Evolutionary conservation across 495 filamentous ascomycete species (phyloP), one percentile per base, ranked within the genome.

Genomic region (Evansstolkia leycettana): DNA sequence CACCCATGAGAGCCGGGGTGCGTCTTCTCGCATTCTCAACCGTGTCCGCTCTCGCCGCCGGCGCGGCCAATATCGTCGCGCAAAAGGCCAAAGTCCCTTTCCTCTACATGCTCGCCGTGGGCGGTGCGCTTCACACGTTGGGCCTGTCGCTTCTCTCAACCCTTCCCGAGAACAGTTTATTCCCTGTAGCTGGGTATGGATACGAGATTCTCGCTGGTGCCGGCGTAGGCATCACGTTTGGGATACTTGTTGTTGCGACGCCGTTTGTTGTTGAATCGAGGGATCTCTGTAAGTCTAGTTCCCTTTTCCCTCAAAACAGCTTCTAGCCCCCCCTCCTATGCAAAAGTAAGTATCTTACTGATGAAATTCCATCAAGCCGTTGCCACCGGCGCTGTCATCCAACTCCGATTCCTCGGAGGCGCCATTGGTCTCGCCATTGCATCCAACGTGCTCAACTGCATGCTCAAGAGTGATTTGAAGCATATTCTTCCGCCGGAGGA

Each of bases 341-440:
- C 4, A 23, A 23, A 5, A 23, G 20, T 5, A 23, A 23, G 20
- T 5, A 12, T n/a, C 12, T 29, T 5, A 12, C 14, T 29, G 4
- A n/a, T 29, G 5, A 5, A 5, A 29, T 29, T 26, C 24, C n/a
- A 7, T 26, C n/a, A 58, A 38, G 73, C 73, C 0, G 63, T 70
- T 19, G 70, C 67, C 0, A 69, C 72, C 39, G 72, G 73, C 0
- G 60, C 64, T 5, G 48, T 76, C 1, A 68, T 68, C 10, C 73
- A 78, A 47, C 48, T 65, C 19, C 62, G 75, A 1, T 65, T 77
- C 6, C 59, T 78, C 16, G 74, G 75, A 9, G 75, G 74, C 15
- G 61, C 62, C 14, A 54, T 78, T 8, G 73, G 72, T 2, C 55
- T 78, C 12, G 52, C 40, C 6, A 58, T 60, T 24, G 47, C 50